Evolutionary conservation across 768 basidiomycete genomes (phyloP).

Genomic region (Rhodotorula graminis): DNA sequence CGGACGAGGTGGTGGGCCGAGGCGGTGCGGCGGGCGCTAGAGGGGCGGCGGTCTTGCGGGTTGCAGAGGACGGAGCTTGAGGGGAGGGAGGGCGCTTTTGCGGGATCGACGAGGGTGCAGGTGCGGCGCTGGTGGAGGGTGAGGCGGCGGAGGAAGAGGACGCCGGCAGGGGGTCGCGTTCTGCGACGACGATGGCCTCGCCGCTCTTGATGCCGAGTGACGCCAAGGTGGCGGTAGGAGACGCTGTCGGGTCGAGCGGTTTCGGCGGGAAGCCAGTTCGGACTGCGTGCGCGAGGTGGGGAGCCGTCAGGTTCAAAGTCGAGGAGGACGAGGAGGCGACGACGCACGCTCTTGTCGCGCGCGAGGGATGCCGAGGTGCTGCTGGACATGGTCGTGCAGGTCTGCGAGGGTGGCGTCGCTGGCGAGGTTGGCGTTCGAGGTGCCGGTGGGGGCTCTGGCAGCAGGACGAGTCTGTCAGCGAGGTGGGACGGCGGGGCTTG

Average conservation of each 20-base stretch:
- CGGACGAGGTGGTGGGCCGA: not conserved
- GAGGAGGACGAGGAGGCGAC: constrained; percentile 14
- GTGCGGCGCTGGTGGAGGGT: not conserved
- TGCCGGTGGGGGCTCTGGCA: constrained; percentile 43
- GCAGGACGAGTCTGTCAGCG: too few relatives aligned
- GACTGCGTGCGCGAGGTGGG: constrained; percentile 14
- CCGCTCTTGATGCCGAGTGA: constrained; percentile 71
- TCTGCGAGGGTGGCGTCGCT: constrained; percentile 63
- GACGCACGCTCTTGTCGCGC: constrained; percentile 70
- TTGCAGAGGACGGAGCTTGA: constrained; percentile 26
- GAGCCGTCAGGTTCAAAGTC: not conserved
- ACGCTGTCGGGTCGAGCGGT: constrained; percentile 4
- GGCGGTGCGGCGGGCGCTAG: not conserved
- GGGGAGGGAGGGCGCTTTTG: constrained; percentile 22
- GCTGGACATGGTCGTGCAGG: constrained; percentile 67
- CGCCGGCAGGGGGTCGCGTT: constrained; percentile 15
- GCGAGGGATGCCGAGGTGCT: constrained; percentile 64
- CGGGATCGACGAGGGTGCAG: constrained; percentile 6
- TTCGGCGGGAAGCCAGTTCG: constrained; percentile 6
- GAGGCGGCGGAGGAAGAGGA: constrained; percentile 9
- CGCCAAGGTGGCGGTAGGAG: constrained; percentile 48
- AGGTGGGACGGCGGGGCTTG: too few relatives aligned
- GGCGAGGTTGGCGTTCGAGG: constrained; percentile 65
- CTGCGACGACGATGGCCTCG: constrained; percentile 78
- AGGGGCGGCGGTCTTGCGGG: not conserved